Evolutionary conservation across 2,329 filamentous ascomycete species (phyloP), one percentile per base, ranked within the genome.

Genomic region (Lanzia echinophila): DNA sequence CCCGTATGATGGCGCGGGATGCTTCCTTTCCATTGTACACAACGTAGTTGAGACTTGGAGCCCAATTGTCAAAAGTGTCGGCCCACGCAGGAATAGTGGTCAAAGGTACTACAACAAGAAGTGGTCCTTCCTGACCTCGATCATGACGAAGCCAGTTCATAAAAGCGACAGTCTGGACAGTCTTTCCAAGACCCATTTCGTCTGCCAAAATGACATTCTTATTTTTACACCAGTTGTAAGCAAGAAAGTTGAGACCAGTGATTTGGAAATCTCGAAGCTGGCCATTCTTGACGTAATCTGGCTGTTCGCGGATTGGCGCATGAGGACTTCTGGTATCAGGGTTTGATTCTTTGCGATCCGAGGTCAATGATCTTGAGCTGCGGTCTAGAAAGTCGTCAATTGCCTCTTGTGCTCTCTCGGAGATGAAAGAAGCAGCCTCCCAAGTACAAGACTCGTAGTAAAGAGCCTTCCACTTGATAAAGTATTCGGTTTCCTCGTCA

Each of bases 21-120:
- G 86, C 81, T 68, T 94, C 87, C 52, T 90, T 92, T 48, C 95
- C 94, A 50, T 92, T 89, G 70, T 99, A 99, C 50, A 96, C 89
- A 55, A 99, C 88, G 70, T 96, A 97, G 70, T 99, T 97, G 58
- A 97, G 73, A 67, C 97, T 92, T 0, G 94, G 94, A 2, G 94
- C 85, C 94, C 94, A 99, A 60, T 87, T 78, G 70, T 96, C 94
- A 71, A 99, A 96, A 0, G 94, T 99, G 66, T 99, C 94, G 44
- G 90, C 94, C 94, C 94, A 99, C 2, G 94, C 90, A 6, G 94
- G 92, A 73, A 99, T 96, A 46, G 95, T 96, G 57, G 92, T 97
- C 22, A 99, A 79, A 28, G 94, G 94, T 7, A 96, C 94, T n/a
- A 97, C 90, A 56, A 97, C 92, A 42, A 99, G 82, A 67, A 96